phyloP scores from a whole-genome alignment of 352 stramenopile genomes.

The Phytophthora sansomeana region DNA sequence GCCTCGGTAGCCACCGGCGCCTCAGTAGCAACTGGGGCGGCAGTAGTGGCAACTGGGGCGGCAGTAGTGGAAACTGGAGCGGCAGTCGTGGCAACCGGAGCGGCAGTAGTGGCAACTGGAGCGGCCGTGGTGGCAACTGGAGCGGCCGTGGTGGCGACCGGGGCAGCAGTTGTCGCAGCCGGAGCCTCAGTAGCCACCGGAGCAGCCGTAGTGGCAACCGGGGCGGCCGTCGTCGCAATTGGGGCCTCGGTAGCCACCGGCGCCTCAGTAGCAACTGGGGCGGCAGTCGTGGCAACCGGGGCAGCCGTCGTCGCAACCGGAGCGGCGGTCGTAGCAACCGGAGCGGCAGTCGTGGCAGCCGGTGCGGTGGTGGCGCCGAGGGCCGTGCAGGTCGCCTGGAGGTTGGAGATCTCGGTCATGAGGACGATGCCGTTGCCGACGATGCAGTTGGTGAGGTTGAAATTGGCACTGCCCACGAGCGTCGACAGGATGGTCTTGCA shows the following conservation, averaged over 20 bases:
- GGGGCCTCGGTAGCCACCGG: not conserved
- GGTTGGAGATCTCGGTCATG: constrained; percentile 54
- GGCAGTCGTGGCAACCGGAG: constrained; percentile 7
- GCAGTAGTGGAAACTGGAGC: too few relatives aligned
- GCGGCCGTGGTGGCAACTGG: too few relatives aligned
- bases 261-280: constrained; percentile 11
- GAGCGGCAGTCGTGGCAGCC: constrained; percentile 7
- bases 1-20: not conserved
- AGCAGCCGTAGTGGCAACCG: constrained; percentile 2
- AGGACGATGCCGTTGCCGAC: constrained; percentile 58
- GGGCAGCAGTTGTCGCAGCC: not conserved
- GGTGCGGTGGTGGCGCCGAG: constrained; percentile 19
- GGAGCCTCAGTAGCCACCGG: constrained; percentile 14
- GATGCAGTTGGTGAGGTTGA: constrained; percentile 64
- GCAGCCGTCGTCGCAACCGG: constrained; percentile 1
- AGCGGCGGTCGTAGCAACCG: constrained; percentile 6
- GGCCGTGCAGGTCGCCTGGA: constrained; percentile 50
- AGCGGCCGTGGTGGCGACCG: too few relatives aligned
- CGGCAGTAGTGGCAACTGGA: constrained; percentile 5
- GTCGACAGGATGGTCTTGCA: constrained; percentile 55
- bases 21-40: constrained; percentile 3
- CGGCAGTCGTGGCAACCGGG: constrained; percentile 5
- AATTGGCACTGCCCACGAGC: constrained; percentile 56
- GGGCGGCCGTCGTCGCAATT: too few relatives aligned
- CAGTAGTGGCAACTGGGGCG: constrained; percentile 3